Conservation (phyloP, 495 filamentous ascomycete genomes). For the Viridothelium virens region DNA sequence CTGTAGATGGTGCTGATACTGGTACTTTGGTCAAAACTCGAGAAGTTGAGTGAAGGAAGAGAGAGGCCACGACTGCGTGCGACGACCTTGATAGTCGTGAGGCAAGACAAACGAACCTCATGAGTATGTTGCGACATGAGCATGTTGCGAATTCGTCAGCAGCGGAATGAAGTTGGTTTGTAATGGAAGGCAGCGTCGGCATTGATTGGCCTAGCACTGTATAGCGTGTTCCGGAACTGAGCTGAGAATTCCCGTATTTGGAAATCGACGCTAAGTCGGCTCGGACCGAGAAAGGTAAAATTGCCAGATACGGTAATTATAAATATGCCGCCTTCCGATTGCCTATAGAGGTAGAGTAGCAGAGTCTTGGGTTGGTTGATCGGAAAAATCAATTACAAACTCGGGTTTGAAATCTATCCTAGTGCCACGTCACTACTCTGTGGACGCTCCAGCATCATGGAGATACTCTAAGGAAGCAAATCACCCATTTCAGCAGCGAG, state of each 20-base stretch:
- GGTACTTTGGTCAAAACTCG: neutral
- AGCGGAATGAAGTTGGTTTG: conserved; percentile 5
- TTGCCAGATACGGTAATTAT: conserved; percentile 3
- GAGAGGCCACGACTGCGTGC: conserved; percentile 2
- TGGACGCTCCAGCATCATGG: conserved; percentile 6
- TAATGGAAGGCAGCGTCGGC: neutral
- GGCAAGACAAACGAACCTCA: neutral
- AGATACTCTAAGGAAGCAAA: neutral
- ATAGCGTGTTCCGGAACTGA: neutral
- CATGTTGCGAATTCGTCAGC: conserved; percentile 8
- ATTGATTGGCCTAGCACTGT: conserved; percentile 1
- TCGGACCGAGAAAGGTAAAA: neutral
- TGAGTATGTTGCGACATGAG: conserved; percentile 4
- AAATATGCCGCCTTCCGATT: neutral
- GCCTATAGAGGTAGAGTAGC: neutral
- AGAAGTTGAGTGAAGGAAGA: conserved; percentile 3
- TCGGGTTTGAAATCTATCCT: neutral
- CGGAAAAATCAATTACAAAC: conserved; percentile 4
- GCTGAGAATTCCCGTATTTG: conserved; percentile 4
- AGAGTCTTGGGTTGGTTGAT: neutral
- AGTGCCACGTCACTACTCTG: neutral
- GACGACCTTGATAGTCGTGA: neutral
- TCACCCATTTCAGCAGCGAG: conserved; percentile 1
- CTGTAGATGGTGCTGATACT: neutral
- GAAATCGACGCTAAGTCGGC: neutral